Percentiles rank a stretch among this genome's conserved stretches.
Evolutionary conservation across 495 filamentous ascomycete species (phyloP).

Genomic region (Durotheca rogersii): DNA sequence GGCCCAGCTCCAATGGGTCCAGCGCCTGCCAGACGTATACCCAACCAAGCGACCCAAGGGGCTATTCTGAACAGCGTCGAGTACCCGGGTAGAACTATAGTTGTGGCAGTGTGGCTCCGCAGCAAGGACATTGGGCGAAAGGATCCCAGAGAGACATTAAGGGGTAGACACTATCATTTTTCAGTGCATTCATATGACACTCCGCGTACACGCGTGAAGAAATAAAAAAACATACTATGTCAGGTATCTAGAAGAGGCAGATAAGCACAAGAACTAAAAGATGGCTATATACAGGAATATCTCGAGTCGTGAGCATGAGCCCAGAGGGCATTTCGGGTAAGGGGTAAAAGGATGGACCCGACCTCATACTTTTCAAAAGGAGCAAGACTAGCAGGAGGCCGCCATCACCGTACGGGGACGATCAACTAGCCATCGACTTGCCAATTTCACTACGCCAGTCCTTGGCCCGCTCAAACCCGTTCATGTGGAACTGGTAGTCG

Average conservation of each 20-base stretch:
- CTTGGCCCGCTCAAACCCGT: slow-evolving; percentile 86
- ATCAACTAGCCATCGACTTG: slow-evolving; percentile 55
- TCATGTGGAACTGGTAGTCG: slow-evolving; percentile 79
- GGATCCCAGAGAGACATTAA: too few species aligned
- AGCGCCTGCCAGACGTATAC: slow-evolving; percentile 18
- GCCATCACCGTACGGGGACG: not conserved
- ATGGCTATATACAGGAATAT: slow-evolving; percentile 21
- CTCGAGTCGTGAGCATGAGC: not conserved
- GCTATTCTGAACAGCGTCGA: slow-evolving; percentile 1
- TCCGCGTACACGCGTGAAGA: slow-evolving; percentile 6
- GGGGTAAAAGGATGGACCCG: too few species aligned
- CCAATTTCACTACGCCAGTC: slow-evolving; percentile 93
- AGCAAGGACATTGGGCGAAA: too few species aligned
- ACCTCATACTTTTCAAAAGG: too few species aligned
- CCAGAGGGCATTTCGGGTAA: too few species aligned
- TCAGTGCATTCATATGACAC: not conserved
- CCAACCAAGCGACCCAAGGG: slow-evolving; percentile 24
- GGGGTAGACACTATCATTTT: slow-evolving; percentile 1
- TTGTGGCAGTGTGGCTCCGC: too few species aligned
- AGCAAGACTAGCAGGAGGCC: too few species aligned
- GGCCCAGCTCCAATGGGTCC: slow-evolving; percentile 17
- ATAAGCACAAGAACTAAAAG: not conserved
- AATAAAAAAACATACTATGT: slow-evolving; percentile 2
- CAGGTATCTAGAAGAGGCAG: slow-evolving; percentile 14
- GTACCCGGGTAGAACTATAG: too few species aligned